These are phyloP conservation scores for Pythium brassicae DNA, from an alignment of 352 stramenopile species.

Conservation along the genomic window DNA sequence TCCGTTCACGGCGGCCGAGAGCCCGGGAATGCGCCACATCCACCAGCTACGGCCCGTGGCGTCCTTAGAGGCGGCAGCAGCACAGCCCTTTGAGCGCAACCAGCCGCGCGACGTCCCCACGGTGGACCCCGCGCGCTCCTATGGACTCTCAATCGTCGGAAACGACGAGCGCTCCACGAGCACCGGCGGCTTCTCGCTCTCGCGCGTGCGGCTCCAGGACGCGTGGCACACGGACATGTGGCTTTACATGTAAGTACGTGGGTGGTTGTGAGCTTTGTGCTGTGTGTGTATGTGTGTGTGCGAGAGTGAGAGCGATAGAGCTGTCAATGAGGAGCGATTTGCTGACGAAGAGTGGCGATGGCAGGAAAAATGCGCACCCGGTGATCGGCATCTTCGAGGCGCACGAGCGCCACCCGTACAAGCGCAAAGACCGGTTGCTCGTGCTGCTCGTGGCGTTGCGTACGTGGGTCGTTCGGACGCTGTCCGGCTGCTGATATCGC, in stretches of 20 bases:
- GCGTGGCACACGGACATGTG: slow-evolving; percentile 37
- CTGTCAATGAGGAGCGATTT: background rate
- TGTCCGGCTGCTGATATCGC: background rate
- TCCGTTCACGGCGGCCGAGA: slow-evolving; percentile 12
- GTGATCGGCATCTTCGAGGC: slow-evolving; percentile 33
- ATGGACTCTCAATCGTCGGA: too few species aligned
- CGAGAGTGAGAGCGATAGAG: background rate
- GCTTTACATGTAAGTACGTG: slow-evolving; percentile 68
- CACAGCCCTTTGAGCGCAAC: slow-evolving; percentile 5
- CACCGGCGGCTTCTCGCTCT: slow-evolving; percentile 39
- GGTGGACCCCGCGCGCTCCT: too few species aligned
- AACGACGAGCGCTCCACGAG: slow-evolving; percentile 15
- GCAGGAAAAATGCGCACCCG: slow-evolving; percentile 54
- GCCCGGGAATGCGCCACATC: slow-evolving; percentile 26
- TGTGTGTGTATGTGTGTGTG: background rate
- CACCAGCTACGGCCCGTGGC: slow-evolving; percentile 27
- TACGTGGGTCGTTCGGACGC: slow-evolving; percentile 19
- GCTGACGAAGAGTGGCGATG: too few species aligned
- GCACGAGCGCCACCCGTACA: slow-evolving; percentile 54
- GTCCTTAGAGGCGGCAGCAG: slow-evolving; percentile 9
- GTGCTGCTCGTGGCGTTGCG: slow-evolving; percentile 39
- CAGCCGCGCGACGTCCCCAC: background rate
- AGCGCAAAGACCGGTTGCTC: slow-evolving; percentile 37
- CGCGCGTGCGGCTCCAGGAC: slow-evolving; percentile 44
- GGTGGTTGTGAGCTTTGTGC: background rate